These are phyloP conservation scores for Botrytis fragariae DNA, from an alignment of 2,329 filamentous ascomycete species.

Conservation along the genomic window DNA sequence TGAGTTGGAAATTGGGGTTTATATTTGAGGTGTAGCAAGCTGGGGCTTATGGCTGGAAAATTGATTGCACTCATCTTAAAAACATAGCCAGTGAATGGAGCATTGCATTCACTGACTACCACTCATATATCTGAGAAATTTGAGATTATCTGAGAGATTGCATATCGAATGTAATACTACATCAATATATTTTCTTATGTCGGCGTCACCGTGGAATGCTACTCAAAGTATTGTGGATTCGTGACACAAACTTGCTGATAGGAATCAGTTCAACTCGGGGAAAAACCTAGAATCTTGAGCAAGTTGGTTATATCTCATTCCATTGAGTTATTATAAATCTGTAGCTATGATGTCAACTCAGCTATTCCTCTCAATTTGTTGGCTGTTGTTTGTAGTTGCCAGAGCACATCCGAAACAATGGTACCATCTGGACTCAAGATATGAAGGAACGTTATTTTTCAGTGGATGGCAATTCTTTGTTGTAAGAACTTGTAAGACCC, in stretches of 20 bases:
- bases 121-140: background rate
- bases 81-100: background rate
- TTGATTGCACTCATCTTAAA: background rate
- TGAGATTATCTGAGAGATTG: background rate
- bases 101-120: background rate
- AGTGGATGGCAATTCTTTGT: background rate
- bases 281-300: background rate
- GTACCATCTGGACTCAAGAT: background rate
- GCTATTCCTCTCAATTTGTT: background rate
- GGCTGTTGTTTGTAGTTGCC: background rate
- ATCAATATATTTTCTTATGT: background rate
- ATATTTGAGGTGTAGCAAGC: background rate
- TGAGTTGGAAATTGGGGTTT: background rate
- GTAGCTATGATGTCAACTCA: background rate
- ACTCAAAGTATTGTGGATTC: background rate
- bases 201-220: background rate
- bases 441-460: background rate
- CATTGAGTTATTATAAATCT: background rate
- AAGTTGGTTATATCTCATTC: background rate
- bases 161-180: background rate
- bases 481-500: rapidly evolving
- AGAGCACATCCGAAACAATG: background rate
- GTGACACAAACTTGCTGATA: background rate
- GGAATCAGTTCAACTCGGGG: background rate
- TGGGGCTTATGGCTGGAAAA: background rate